Base-by-base conservation (phyloP, 108 stramenopile genomes). In the Mayamaea pseudoterrestris region DNA sequence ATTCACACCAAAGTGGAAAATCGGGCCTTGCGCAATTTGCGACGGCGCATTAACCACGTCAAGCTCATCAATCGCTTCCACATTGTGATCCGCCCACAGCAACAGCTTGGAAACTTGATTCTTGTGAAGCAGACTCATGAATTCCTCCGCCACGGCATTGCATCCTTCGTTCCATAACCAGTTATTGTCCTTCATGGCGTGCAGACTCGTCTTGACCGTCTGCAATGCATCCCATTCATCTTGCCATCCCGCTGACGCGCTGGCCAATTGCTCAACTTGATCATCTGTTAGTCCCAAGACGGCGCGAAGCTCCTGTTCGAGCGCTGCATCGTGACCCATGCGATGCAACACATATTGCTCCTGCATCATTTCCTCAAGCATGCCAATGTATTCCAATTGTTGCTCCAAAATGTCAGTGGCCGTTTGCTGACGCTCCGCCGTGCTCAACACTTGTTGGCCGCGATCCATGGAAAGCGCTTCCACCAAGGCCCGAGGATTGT, bases 381-480 rank as follows among this genome's bases (percentile, higher is more conserved):
- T 60, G 22, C 55, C 52, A 8, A 91, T 79, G 37, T 79, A 78
- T 30, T 87, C 63, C 45, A 73, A 73, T 65, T 91, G 84, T 47
- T 91, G 90, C 14, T 50, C 50, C 27, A 86, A 27, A 44, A 91
- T 81, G 17, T 70, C 72, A 32, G 59, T 55, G n/a, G 83, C 77
- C 37, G 81, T 49, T 48, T 69, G 57, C 5, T 58, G 41, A 14
- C 90, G 76, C 44, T 74, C 65, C 31, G 69, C 76, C 21, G 71
- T 47, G 16, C 58, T 62, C 31, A 91, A 45, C 11, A 61, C 65
- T 53, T 86, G 84, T 41, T 84, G 82, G 12, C 90, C 90, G 5
- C 90, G 69, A 44, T 91, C 90, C 90, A 91, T 91, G 21, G 73
- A 70, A 4, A 91, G 66, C 1, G 90, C 90, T 53, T 86, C 89